Evolutionary conservation across 768 basidiomycete species (phyloP).

Genomic region (Suillus paluster): DNA sequence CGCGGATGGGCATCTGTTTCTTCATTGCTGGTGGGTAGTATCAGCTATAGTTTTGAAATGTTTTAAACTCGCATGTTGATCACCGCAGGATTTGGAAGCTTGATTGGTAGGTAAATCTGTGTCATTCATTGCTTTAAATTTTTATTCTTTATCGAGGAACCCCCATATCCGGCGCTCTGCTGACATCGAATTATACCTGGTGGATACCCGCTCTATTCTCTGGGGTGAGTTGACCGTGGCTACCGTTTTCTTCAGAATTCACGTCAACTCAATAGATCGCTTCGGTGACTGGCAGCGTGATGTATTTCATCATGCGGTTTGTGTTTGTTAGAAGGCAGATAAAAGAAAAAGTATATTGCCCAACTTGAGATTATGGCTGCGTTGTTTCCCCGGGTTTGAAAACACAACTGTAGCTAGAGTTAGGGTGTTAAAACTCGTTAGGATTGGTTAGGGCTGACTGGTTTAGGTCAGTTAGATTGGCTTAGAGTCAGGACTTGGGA

Average conservation of each 20-base stretch:
- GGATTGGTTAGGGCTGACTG: too few relatives aligned
- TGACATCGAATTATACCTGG: conserved; percentile 56
- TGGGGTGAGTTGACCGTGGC: conserved; percentile 36
- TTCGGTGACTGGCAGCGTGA: background rate
- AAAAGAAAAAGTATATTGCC: background rate
- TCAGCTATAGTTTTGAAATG: background rate
- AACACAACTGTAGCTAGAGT: too few relatives aligned
- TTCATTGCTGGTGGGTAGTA: conserved; percentile 45
- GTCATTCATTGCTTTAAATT: conserved; percentile 6
- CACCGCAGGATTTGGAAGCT: conserved; percentile 27
- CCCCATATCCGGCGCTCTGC: conserved; percentile 62
- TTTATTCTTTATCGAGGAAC: conserved; percentile 43
- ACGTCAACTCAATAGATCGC: background rate
- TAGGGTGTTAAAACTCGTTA: too few relatives aligned
- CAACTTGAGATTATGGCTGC: background rate
- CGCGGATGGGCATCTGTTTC: conserved; percentile 53
- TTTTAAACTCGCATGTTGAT: background rate
- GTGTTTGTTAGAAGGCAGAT: background rate
- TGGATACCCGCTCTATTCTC: conserved; percentile 60
- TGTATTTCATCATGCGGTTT: background rate
- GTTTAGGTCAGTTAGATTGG: too few relatives aligned
- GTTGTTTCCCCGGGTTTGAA: background rate
- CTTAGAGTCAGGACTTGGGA: too few relatives aligned
- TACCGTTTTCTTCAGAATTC: background rate
- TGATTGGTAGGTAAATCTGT: conserved; percentile 21